phyloP scores from a whole-genome alignment of 805 yeast species.

The Sungouiozyma intestinalis region DNA sequence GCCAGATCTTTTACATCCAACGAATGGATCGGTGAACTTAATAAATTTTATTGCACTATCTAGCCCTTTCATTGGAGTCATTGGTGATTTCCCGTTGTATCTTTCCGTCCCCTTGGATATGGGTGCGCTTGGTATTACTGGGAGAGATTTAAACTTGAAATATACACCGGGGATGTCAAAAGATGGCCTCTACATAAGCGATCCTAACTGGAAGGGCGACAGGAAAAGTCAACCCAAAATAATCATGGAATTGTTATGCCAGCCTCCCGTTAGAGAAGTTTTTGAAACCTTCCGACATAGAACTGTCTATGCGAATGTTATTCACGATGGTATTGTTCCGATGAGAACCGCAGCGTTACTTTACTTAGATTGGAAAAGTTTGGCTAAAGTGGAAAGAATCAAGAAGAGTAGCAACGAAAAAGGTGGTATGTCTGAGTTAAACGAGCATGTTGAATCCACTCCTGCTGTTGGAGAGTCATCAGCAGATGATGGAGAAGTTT shows the following conservation, averaged over 20 bases:
- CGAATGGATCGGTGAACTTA: constrained; percentile 40
- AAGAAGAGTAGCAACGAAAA: constrained; percentile 7
- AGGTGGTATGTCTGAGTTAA: constrained; percentile 1
- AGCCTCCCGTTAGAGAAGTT: constrained; percentile 58
- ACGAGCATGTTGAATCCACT: constrained; percentile 1
- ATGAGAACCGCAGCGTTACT: constrained; percentile 78
- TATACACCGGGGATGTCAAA: constrained; percentile 26
- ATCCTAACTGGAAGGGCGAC: constrained; percentile 1
- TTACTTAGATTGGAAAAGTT: constrained; percentile 76
- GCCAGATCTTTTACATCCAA: constrained; percentile 54
- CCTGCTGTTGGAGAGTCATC: constrained; percentile 1
- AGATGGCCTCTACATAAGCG: constrained; percentile 17
- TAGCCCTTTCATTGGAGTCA: constrained; percentile 79
- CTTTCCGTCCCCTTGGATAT: constrained; percentile 75
- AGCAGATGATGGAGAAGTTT: constrained; percentile 2
- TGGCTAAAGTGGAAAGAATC: constrained; percentile 39
- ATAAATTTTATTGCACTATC: constrained; percentile 76
- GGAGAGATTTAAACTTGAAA: constrained; percentile 74
- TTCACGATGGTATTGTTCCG: constrained; percentile 94
- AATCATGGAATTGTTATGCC: constrained; percentile 61
- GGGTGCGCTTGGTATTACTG: constrained; percentile 88
- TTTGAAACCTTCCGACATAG: constrained; percentile 56
- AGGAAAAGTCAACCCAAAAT: constrained; percentile 34
- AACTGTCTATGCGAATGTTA: constrained; percentile 79
- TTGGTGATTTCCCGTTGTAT: constrained; percentile 78